Evolutionary conservation across 75 land plant species (phyloP), one percentile per base, ranked within the genome.

Genomic region (Selaginella tamariscina): DNA sequence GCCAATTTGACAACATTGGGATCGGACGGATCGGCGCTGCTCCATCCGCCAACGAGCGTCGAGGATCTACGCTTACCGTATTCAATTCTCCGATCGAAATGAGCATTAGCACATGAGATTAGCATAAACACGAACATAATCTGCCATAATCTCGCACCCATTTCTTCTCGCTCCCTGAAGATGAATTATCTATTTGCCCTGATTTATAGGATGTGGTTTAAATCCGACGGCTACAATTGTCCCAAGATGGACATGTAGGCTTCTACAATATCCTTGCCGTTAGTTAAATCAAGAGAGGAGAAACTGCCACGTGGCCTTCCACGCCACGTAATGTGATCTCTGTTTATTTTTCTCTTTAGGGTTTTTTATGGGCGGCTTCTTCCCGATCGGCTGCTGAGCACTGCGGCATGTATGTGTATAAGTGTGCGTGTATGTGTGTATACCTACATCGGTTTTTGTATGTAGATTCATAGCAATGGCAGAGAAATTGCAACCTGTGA

Each of bases 401-500:
- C n/a, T n/a, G n/a, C n/a, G n/a, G n/a, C n/a, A n/a, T n/a, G n/a
- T n/a, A n/a, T n/a, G n/a, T n/a, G n/a, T n/a, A n/a, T n/a, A n/a
- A n/a, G n/a, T n/a, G n/a, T n/a, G n/a, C n/a, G n/a, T n/a, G n/a
- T n/a, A n/a, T n/a, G n/a, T n/a, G n/a, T n/a, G n/a, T n/a, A n/a
- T n/a, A n/a, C n/a, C n/a, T n/a, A n/a, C n/a, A n/a, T n/a, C n/a
- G n/a, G n/a, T n/a, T n/a, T n/a, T n/a, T n/a, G n/a, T n/a, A n/a
- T n/a, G n/a, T n/a, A n/a, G n/a, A n/a, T n/a, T n/a, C n/a, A n/a
- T n/a, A n/a, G n/a, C n/a, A n/a, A 89, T 89, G 94, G 90, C 94
- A 72, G 86, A 84, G 74, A 88, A 86, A 68, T 81, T 82, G 5
- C 74, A 84, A 59, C 83, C 97, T 1, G 80, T 86, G 57, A 70